Evolutionary conservation across 1,284 basidiomycete species (phyloP).

Genomic region (Cryptococcus deneoformans): DNA sequence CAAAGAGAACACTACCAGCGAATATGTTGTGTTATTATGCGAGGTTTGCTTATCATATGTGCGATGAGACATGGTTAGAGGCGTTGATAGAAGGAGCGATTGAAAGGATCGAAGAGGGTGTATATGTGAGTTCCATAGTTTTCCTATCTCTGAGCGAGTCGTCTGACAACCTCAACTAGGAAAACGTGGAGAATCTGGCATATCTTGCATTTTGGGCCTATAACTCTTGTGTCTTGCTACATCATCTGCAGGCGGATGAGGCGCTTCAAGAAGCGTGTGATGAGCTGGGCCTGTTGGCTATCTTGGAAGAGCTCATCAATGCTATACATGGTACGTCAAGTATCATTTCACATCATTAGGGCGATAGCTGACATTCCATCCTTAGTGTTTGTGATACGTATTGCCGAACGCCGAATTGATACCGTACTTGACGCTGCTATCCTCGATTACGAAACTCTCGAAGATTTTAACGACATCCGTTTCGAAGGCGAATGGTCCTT

Average conservation of each 20-base stretch:
- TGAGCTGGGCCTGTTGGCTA: slow-evolving; percentile 62
- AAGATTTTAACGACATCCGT: slow-evolving; percentile 75
- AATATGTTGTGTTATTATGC: slow-evolving; percentile 78
- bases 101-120: slow-evolving; percentile 84
- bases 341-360: not conserved
- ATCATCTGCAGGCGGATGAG: slow-evolving; percentile 81
- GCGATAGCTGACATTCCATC: not conserved
- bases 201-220: slow-evolving; percentile 92
- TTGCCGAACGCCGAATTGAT: slow-evolving; percentile 86
- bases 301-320: slow-evolving; percentile 73
- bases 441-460: slow-evolving; percentile 76
- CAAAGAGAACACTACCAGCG: slow-evolving; percentile 72
- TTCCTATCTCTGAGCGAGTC: too few relatives aligned
- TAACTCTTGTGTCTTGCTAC: slow-evolving; percentile 84
- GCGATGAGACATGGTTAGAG: slow-evolving; percentile 85
- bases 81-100: slow-evolving; percentile 87
- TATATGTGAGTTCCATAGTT: slow-evolving; percentile 65
- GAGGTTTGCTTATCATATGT: slow-evolving; percentile 80
- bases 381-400: slow-evolving; percentile 89
- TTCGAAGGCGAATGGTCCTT: slow-evolving; percentile 98
- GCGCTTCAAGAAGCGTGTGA: slow-evolving; percentile 72
- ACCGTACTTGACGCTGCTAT: slow-evolving; percentile 76
- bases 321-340: slow-evolving; percentile 75
- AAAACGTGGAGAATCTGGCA: slow-evolving; percentile 76
- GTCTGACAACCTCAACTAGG: slow-evolving; percentile 52